phyloP scores from a whole-genome alignment of 176 grass and related monocot genomes.

The Cenchrus fungigraminus region DNA sequence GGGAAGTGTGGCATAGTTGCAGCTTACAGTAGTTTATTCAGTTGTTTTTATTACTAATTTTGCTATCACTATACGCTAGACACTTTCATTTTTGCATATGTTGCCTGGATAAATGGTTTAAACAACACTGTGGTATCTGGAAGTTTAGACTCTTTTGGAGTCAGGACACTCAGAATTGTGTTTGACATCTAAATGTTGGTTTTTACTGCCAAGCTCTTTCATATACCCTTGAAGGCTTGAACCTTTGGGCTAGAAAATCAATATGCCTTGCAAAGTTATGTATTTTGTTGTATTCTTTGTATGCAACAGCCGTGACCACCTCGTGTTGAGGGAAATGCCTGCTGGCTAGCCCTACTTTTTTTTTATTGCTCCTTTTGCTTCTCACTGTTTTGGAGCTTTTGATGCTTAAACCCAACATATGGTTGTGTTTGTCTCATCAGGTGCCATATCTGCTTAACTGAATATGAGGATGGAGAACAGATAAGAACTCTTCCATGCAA shows the following conservation, averaged over 20 bases:
- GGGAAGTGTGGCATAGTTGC: neutral
- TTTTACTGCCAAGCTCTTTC: neutral
- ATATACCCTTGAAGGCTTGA: neutral
- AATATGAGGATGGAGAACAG: constrained; percentile 89
- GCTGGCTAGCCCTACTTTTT: neutral
- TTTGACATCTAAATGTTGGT: neutral
- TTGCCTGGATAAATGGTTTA: constrained; percentile 1
- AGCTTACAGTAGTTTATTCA: constrained; percentile 7
- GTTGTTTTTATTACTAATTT: constrained; percentile 6
- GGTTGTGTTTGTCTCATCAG: constrained; percentile 42
- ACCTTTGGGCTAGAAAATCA: neutral
- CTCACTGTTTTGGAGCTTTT: constrained; percentile 4
- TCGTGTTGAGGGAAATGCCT: neutral
- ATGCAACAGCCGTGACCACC: neutral
- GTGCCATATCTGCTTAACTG: constrained; percentile 92
- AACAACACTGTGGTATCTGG: constrained; percentile 3
- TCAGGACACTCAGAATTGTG: neutral
- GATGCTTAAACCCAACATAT: constrained; percentile 13
- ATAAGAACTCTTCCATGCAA: constrained; percentile 90
- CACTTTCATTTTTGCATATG: neutral
- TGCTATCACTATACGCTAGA: neutral
- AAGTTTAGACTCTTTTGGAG: neutral
- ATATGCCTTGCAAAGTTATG: neutral
- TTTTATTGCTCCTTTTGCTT: neutral
- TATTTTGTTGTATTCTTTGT: neutral